phyloP scores from a whole-genome alignment of 805 yeast genomes.

The Ogataea nitratoaversa region DNA sequence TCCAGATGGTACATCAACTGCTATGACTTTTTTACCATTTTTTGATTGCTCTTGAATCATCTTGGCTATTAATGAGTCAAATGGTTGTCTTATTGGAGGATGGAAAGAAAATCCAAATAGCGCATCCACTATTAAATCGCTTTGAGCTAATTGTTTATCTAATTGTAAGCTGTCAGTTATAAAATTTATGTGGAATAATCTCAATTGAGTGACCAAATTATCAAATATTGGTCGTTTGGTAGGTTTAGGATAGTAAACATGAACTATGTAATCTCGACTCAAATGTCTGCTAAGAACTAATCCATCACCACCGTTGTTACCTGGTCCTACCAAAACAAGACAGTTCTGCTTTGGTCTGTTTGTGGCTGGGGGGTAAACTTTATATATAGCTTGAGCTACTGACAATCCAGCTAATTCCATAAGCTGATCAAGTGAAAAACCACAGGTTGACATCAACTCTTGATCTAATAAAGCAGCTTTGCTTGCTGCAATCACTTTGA shows the following conservation, averaged over 20 bases:
- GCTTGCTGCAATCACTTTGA: conserved; percentile 42
- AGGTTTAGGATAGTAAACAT: conserved; percentile 75
- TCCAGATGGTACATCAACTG: conserved; percentile 92
- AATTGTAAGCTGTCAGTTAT: conserved; percentile 31
- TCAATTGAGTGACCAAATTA: conserved; percentile 63
- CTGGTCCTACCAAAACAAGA: conserved; percentile 85
- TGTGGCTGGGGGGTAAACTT: conserved; percentile 52
- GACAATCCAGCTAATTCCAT: conserved; percentile 97
- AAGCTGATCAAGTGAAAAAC: conserved; percentile 77
- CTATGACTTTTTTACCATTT: conserved; percentile 52
- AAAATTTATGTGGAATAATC: conserved; percentile 57
- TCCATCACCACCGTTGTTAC: conserved; percentile 97
- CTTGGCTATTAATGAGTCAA: conserved; percentile 42
- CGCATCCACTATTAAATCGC: conserved; percentile 66
- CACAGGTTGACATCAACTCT: conserved; percentile 78
- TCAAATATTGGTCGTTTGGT: conserved; percentile 51
- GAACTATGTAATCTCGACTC: conserved; percentile 63
- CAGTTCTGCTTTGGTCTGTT: conserved; percentile 38
- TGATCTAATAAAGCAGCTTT: conserved; percentile 76
- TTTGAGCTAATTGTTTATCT: conserved; percentile 25
- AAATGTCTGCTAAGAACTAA: conserved; percentile 92
- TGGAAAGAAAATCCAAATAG: conserved; percentile 91
- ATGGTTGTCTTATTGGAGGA: conserved; percentile 84
- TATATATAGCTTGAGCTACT: conserved; percentile 82
- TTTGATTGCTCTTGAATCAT: conserved; percentile 30